A percentile compares a stretch with the other conserved stretches of the same genome.
Conservation (phyloP, 176 grass and related monocot species). For the Aegilops sharonensis region DNA sequence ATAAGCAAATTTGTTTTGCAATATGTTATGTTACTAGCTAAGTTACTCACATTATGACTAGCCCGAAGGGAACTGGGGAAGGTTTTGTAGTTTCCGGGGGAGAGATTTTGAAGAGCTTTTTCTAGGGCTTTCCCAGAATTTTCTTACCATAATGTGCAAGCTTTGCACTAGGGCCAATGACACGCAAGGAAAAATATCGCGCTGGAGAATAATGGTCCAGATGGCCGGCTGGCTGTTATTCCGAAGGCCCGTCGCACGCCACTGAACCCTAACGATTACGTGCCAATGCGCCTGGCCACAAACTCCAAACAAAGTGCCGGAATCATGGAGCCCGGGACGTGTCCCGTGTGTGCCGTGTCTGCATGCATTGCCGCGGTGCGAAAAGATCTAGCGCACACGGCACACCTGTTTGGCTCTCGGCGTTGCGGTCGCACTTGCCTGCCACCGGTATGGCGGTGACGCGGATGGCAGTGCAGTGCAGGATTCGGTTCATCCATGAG, state of each 20-base stretch:
- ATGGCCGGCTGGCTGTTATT: slow-evolving; percentile 7
- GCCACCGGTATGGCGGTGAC: neutral
- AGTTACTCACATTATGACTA: no score
- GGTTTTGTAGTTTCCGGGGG: neutral
- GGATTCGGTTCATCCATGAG: neutral
- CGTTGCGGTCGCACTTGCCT: neutral
- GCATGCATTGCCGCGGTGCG: neutral
- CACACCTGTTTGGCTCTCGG: neutral
- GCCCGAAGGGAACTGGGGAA: no score
- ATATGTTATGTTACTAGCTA: no score
- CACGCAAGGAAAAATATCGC: slow-evolving; percentile 15
- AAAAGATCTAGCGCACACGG: neutral
- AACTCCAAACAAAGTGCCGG: neutral
- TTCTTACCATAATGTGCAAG: neutral
- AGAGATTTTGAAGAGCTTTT: neutral
- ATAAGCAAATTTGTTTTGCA: no score
- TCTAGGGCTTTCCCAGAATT: no score
- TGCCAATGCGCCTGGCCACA: slow-evolving; percentile 7
- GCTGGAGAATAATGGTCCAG: neutral
- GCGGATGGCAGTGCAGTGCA: neutral
- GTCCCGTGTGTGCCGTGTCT: neutral
- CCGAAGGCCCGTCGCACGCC: neutral
- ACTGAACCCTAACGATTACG: slow-evolving; percentile 1
- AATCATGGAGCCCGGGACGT: neutral
- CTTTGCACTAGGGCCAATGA: slow-evolving; percentile 10